Evolutionary conservation across 495 filamentous ascomycete genomes (phyloP).

Genomic region (Bacidia gigantensis): DNA sequence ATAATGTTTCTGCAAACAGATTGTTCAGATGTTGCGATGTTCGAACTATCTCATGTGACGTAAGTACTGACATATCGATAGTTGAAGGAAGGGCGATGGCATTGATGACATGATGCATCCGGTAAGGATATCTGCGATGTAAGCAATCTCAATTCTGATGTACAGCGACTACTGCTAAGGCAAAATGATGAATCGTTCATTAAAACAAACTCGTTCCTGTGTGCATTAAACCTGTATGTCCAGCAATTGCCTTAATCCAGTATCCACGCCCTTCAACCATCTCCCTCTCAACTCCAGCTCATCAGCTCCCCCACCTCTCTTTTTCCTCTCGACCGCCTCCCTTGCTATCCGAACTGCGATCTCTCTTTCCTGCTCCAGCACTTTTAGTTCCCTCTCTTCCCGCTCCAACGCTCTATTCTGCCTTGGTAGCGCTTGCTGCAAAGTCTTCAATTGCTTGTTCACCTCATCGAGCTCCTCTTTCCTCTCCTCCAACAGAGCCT

Average conservation of each 20-base stretch:
- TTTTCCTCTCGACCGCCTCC: slow-evolving; percentile 69
- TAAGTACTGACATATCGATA: no score
- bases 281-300: slow-evolving; percentile 70
- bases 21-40: no score
- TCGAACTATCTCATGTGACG: no score
- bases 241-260: slow-evolving; percentile 52
- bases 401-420: slow-evolving; percentile 60
- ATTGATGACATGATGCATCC: no score
- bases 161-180: no score
- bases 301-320: slow-evolving; percentile 57
- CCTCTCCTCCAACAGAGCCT: slow-evolving; percentile 40
- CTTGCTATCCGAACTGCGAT: slow-evolving; percentile 54
- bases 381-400: slow-evolving; percentile 54
- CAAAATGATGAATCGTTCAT: no score
- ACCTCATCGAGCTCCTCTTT: slow-evolving; percentile 50
- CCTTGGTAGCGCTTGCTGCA: slow-evolving; percentile 51
- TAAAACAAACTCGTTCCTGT: no score
- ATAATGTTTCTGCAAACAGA: no score
- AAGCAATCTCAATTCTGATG: no score
- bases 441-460: slow-evolving; percentile 50
- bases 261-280: slow-evolving; percentile 66
- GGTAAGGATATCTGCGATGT: no score
- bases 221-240: slow-evolving; percentile 25
- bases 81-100: no score
- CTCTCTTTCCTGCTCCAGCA: slow-evolving; percentile 56